A percentile compares a stretch with the other conserved stretches of the same genome.
Conservation (phyloP, 345 rosid species). For the Gossypioides kirkii region DNA sequence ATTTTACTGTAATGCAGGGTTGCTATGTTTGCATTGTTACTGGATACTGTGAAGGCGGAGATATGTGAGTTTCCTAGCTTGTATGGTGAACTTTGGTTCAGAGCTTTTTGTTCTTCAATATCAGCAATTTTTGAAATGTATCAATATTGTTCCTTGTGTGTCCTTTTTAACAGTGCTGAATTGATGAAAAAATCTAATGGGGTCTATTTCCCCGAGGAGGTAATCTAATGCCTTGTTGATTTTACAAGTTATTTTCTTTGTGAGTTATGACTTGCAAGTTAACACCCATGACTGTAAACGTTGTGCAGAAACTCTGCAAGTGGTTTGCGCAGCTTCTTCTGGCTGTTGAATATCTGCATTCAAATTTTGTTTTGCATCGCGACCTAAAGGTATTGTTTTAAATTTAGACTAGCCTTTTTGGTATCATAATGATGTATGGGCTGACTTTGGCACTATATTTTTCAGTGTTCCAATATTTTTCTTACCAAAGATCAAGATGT, state of each 20-base stretch:
- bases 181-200: conserved; percentile 94
- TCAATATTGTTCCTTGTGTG: conserved; percentile 1
- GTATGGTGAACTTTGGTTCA: not conserved
- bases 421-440: conserved; percentile 17
- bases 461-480: conserved; percentile 95
- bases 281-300: not conserved
- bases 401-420: conserved; percentile 10
- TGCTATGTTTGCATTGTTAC: conserved; percentile 98
- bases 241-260: not conserved
- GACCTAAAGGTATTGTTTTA: conserved; percentile 66
- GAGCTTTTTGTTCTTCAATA: conserved; percentile 11
- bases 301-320: conserved; percentile 84
- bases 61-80: conserved; percentile 65
- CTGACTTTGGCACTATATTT: conserved; percentile 27
- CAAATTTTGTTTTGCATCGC: conserved; percentile 90
- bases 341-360: conserved; percentile 97
- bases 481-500: conserved; percentile 95
- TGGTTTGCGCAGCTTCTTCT: conserved; percentile 90
- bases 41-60: conserved; percentile 99
- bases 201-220: conserved; percentile 88
- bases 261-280: conserved; percentile 9
- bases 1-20: conserved; percentile 50
- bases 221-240: conserved; percentile 15
- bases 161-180: conserved; percentile 62
- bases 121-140: conserved; percentile 7